A percentile compares a stretch with the other conserved stretches of the same genome.
Conservation (phyloP, 164 flowering plant genomes). For the Tetracentron sinense region DNA sequence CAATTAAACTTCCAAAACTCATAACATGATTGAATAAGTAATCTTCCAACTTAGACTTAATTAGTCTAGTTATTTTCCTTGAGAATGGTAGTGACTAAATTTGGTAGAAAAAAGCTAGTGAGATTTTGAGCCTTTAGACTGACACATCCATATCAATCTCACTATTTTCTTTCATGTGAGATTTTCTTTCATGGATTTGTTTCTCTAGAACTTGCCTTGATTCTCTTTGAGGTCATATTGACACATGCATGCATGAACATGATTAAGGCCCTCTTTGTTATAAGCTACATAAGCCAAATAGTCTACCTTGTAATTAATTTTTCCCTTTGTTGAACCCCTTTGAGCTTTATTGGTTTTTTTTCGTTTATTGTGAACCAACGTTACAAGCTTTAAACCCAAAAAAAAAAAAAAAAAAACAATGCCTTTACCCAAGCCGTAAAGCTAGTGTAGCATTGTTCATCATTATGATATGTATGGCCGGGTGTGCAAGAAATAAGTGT, state of each 20-base stretch:
- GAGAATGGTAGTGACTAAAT: constrained; percentile 1
- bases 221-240: neutral
- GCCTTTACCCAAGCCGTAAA: neutral
- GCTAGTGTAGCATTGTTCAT: neutral
- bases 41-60: constrained; percentile 1
- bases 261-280: neutral
- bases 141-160: neutral
- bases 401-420: no score
- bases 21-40: neutral
- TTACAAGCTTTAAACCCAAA: neutral
- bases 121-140: neutral
- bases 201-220: neutral
- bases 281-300: neutral
- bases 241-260: neutral
- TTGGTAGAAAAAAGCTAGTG: neutral
- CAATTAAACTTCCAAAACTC: neutral
- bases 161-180: neutral
- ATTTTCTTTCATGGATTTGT: neutral
- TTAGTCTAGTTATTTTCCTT: constrained; percentile 1
- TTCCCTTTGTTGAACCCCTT: neutral
- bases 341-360: neutral
- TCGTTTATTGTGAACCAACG: neutral
- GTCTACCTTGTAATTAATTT: neutral
- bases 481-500: neutral
- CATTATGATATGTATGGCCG: neutral